Conservation (phyloP, 1,284 basidiomycete species). For the Austropuccinia psidii region DNA sequence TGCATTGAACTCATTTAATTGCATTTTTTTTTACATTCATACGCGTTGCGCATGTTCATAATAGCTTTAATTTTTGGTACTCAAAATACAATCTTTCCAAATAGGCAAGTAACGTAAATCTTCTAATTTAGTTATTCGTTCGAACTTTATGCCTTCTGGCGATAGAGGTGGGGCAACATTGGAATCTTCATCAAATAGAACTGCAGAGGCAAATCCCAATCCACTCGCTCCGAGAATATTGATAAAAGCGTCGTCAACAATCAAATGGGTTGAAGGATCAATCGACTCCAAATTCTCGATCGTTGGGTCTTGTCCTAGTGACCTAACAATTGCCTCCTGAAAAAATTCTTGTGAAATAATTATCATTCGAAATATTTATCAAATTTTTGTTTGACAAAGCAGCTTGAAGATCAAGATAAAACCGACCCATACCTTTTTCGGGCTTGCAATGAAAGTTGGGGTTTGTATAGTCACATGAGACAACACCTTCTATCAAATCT, state of each 20-base stretch:
- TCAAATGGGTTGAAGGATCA: constrained; percentile 34
- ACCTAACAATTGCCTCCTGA: constrained; percentile 27
- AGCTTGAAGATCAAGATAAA: neutral
- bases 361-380: neutral
- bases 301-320: constrained; percentile 23
- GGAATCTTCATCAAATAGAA: constrained; percentile 41
- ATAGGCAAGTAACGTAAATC: constrained; percentile 11
- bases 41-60: too few species aligned
- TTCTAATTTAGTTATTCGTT: constrained; percentile 10
- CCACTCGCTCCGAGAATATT: constrained; percentile 40
- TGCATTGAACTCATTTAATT: too few species aligned
- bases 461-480: constrained; percentile 70
- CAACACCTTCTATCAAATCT: constrained; percentile 67
- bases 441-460: constrained; percentile 73
- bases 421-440: constrained; percentile 49
- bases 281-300: constrained; percentile 7
- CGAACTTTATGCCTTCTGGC: neutral
- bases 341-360: constrained; percentile 15
- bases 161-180: neutral
- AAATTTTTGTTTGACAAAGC: neutral
- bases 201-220: constrained; percentile 41
- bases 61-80: too few species aligned
- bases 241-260: constrained; percentile 42
- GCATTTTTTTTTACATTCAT: too few species aligned
- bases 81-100: constrained; percentile 34